Base-by-base conservation (phyloP, 805 yeast species). In the Cyberlindnera nakhonratchasimensis region DNA sequence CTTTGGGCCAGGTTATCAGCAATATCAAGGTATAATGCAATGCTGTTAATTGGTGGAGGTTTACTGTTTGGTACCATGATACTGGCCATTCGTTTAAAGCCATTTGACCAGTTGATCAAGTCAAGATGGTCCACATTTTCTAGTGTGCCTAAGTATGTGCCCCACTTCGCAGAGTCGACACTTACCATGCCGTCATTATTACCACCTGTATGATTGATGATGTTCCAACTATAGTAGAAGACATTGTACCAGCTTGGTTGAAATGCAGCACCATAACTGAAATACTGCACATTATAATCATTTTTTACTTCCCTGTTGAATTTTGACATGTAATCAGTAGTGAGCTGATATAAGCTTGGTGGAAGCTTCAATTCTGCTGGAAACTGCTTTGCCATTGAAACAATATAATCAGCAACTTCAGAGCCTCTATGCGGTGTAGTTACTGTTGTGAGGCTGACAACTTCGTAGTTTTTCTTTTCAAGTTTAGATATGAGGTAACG, bases 341-440 rank as follows among this genome's bases (percentile, higher is more conserved):
- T 81, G 40, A 89, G 60, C 55, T 89, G 87, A 28, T 70, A 67
- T n/a, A 90, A 72, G 26, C 75, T 62, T 16, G 64, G 59, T 2
- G 76, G 76, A 4, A 63, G 52, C 6, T 53, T 37, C 1, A 47
- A 12, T 5, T 34, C 24, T 3, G 45, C 29, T 5, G 46, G 59
- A 48, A 48, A 37, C 56, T 34, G 39, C 51, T 52, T 51, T 45
- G 52, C 51, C 7, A 66, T 43, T 8, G 68, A 63, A 19, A 75
- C 66, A 5, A 82, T 71, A 50, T 72, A 77, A 54, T 88, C 90
- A 0, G 96, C 96, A 51, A 86, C 76, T 34, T 82, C 84, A 0
- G 95, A 79, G 0, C 97, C 97, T 40, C 72, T 77, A 64, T 89
- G 97, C 0, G 97, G 97, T 0, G 96, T 86, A 0, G 93, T 77